Base-by-base conservation (phyloP, 306 rosid genomes). In the Medicago arabica region DNA sequence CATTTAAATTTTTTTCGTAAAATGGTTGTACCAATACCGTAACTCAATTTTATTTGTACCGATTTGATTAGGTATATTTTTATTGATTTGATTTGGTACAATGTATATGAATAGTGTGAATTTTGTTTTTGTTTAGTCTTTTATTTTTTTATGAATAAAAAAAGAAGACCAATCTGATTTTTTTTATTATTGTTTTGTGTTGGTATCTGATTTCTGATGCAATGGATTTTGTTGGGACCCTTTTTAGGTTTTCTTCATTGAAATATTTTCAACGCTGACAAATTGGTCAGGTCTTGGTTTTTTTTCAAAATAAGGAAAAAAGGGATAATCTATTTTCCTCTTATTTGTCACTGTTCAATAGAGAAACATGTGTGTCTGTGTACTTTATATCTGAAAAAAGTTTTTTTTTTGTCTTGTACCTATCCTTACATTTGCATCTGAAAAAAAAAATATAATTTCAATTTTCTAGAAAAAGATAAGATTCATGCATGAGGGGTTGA, bases 401-500 rank as follows among this genome's bases (percentile, higher is more conserved):
- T 59, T 80, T 2, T 74, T 87, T 75, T 59, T 79, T 88, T 88
- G 92, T 93, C 92, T 9, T 80, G 61, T 88, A 83, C 72, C 71
- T 68, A 74, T 68, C 65, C 38, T 61, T 65, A 25, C 50, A 31
- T 75, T 34, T 79, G 16, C 13, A 8, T 82, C 76, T 59, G 60
- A n/a, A 81, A 84, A 75, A 84, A 75, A 39, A 77, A 39, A 34
- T 34, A 34, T 34, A 4, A 41, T 2, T 47, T 74, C 23, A 28
- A 54, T 16, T 59, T 57, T 19, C 17, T 67, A 16, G 64, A 39
- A 69, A 79, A 19, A 19, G 17, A 53, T 72, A 31, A 12, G 77
- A 59, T 49, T 59, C 84, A 76, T 87, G 90, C 97, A 85, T 82
- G 87, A 80, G 79, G 79, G 80, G 85, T 89, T 88, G 98, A 93